Conservation (phyloP, 495 filamentous ascomycete species). For the Acidomyces sp. region DNA sequence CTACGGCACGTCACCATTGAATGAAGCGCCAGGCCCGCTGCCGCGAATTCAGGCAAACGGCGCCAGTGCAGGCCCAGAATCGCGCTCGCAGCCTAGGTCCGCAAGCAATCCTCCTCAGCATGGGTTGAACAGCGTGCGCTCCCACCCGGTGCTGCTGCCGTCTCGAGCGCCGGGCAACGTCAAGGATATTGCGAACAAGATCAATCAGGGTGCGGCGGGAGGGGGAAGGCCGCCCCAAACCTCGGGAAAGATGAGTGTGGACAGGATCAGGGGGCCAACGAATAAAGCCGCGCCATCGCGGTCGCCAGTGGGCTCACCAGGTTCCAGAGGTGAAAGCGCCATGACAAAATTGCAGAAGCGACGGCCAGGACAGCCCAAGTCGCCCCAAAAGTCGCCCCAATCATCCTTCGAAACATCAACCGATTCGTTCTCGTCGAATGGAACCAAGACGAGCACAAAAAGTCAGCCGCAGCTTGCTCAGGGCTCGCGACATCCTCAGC, state of each 20-base stretch:
- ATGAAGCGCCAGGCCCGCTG: not conserved
- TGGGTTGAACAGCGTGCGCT: constrained; percentile 11
- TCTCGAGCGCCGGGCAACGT: constrained; percentile 37
- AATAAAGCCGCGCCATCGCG: constrained; percentile 3
- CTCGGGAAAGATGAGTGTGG: constrained; percentile 6
- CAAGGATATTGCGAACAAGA: constrained; percentile 48
- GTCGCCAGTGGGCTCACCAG: constrained; percentile 3
- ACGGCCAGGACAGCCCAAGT: constrained; percentile 8
- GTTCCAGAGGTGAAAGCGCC: constrained; percentile 1
- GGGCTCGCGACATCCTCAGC: constrained; percentile 1
- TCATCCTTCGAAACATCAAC: constrained; percentile 16
- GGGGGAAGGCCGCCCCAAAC: constrained; percentile 1
- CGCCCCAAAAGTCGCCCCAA: constrained; percentile 9
- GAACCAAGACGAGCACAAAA: constrained; percentile 11
- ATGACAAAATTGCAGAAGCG: constrained; percentile 17
- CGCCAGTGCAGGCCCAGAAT: constrained; percentile 5
- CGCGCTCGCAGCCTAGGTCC: too few relatives aligned
- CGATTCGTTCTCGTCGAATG: constrained; percentile 14
- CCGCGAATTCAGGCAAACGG: not conserved
- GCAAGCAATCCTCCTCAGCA: constrained; percentile 1
- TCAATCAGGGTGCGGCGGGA: constrained; percentile 35
- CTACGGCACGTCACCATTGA: not conserved
- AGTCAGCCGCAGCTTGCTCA: constrained; percentile 9
- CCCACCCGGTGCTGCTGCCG: constrained; percentile 14
- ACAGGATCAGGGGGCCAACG: constrained; percentile 8